phyloP scores from a whole-genome alignment of 257 asterid genomes.

The Solanum pinnatisectum region DNA sequence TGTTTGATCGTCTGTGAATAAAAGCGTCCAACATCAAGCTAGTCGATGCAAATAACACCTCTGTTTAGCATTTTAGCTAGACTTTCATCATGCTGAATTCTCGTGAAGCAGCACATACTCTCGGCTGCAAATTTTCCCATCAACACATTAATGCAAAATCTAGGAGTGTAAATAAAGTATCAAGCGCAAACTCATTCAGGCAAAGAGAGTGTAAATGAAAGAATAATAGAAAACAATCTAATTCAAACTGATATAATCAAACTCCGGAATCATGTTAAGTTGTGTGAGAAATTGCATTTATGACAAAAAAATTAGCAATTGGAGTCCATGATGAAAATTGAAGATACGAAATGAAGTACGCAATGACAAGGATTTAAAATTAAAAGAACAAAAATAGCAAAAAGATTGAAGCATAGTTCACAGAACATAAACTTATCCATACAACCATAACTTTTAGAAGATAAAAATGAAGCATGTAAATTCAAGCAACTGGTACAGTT shows the following conservation, averaged over 20 bases:
- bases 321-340: background rate
- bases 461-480: background rate
- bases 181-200: background rate
- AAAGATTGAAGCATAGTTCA: background rate
- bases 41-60: background rate
- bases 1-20: background rate
- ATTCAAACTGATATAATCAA: background rate
- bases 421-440: background rate
- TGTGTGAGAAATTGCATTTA: background rate
- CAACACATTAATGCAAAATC: background rate
- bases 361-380: background rate
- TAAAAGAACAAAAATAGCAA: background rate
- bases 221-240: background rate
- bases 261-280: background rate
- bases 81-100: constrained; percentile 54
- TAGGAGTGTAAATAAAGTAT: background rate
- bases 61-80: background rate
- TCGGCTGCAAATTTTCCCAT: constrained; percentile 53
- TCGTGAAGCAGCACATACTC: constrained; percentile 91
- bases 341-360: background rate
- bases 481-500: background rate
- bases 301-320: background rate
- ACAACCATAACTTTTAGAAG: background rate
- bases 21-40: background rate
- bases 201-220: background rate